Conservation (phyloP, 305 asterid genomes). For the Fraxinus ornus region DNA sequence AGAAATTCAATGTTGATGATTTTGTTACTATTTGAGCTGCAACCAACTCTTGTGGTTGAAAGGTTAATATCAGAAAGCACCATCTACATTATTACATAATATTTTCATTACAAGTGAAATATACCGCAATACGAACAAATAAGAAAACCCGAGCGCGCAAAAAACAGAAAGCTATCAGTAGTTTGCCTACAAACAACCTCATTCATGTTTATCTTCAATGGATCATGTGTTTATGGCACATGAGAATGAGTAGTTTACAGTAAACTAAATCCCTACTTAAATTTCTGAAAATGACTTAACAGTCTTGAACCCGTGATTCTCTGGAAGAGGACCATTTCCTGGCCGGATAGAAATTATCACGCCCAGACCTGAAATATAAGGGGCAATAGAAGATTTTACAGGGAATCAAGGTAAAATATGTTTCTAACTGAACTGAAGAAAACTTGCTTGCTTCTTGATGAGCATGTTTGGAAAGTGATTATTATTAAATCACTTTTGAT, state of each 20-base stretch:
- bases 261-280: conserved; percentile 22
- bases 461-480: neutral
- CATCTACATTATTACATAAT: neutral
- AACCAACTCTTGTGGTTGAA: neutral
- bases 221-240: neutral
- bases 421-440: neutral
- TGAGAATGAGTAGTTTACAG: neutral
- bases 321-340: conserved; percentile 82
- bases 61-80: neutral
- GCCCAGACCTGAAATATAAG: conserved; percentile 57
- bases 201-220: neutral
- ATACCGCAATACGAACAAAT: neutral
- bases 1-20: neutral
- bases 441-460: neutral
- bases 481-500: neutral
- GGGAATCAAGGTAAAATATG: neutral
- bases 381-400: neutral
- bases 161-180: neutral
- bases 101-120: neutral
- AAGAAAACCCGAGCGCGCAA: neutral
- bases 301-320: conserved; percentile 64
- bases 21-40: neutral
- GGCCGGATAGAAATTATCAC: conserved; percentile 77
- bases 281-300: conserved; percentile 65
- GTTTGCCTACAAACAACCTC: conserved; percentile 4